phyloP scores from a whole-genome alignment of 2,329 filamentous ascomycete species.

The Lachnellula arida region DNA sequence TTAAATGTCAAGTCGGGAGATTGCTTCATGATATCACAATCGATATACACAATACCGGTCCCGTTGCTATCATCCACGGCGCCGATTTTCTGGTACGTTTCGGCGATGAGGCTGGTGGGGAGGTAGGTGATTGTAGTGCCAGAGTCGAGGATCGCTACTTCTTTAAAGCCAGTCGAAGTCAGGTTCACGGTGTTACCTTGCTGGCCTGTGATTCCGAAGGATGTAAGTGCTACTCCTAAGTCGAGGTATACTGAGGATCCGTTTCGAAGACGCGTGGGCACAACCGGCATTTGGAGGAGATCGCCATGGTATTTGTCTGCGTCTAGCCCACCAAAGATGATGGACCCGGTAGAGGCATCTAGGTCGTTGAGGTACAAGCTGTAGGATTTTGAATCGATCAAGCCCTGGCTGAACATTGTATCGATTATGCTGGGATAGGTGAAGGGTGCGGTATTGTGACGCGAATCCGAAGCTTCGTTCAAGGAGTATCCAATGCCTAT shows the following conservation, averaged over 20 bases:
- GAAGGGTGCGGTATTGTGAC: slow-evolving; percentile 21
- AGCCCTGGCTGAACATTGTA: slow-evolving; percentile 35
- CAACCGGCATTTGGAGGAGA: slow-evolving; percentile 22
- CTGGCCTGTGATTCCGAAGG: slow-evolving; percentile 31
- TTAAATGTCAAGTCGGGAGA: slow-evolving; percentile 36
- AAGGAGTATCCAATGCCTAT: slow-evolving; percentile 51
- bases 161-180: slow-evolving; percentile 30
- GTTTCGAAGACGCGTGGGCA: slow-evolving; percentile 10
- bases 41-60: slow-evolving; percentile 13
- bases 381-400: slow-evolving; percentile 39
- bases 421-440: slow-evolving; percentile 28
- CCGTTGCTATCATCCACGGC: slow-evolving; percentile 34
- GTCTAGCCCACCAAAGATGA: slow-evolving; percentile 44
- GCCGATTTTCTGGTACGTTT: slow-evolving; percentile 34
- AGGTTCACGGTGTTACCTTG: slow-evolving; percentile 23
- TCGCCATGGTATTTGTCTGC: slow-evolving; percentile 40
- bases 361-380: slow-evolving; percentile 32
- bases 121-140: slow-evolving; percentile 63
- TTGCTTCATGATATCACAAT: slow-evolving; percentile 39
- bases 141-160: slow-evolving; percentile 54
- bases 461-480: slow-evolving; percentile 39
- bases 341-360: slow-evolving; percentile 26
- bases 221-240: slow-evolving; percentile 24
- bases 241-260: slow-evolving; percentile 14
- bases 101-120: slow-evolving; percentile 46